Conservation (phyloP, 2,329 filamentous ascomycete species). For the Thermothelomyces thermophilus region DNA sequence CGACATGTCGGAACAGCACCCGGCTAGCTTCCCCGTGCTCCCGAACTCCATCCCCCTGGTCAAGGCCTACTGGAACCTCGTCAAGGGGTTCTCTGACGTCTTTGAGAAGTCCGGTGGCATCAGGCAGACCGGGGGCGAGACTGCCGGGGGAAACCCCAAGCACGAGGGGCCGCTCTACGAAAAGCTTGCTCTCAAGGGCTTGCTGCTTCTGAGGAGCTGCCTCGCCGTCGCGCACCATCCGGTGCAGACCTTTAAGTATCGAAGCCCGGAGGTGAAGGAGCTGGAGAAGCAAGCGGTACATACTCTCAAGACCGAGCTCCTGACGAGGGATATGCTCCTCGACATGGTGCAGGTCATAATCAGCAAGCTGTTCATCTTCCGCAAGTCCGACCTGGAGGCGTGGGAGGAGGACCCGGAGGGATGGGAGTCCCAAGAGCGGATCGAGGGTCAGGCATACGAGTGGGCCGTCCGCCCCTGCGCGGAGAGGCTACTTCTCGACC, state of each 20-base stretch:
- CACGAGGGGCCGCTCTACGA: conserved; percentile 62
- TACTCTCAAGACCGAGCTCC: conserved; percentile 64
- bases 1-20: conserved; percentile 72
- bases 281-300: conserved; percentile 66
- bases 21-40: conserved; percentile 75
- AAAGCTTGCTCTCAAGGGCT: conserved; percentile 72
- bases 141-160: conserved; percentile 40
- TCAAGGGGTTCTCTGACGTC: conserved; percentile 67
- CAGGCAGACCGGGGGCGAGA: conserved; percentile 37
- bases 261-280: conserved; percentile 64
- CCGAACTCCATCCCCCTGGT: conserved; percentile 73
- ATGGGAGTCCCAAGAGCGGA: conserved; percentile 88
- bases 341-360: conserved; percentile 81
- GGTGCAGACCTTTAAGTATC: conserved; percentile 75
- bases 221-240: conserved; percentile 80
- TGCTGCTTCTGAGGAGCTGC: conserved; percentile 76
- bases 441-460: conserved; percentile 78
- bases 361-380: conserved; percentile 81
- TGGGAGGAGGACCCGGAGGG: conserved; percentile 95
- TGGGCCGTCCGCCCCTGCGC: conserved; percentile 89
- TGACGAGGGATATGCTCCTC: conserved; percentile 69
- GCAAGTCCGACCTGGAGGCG: conserved; percentile 74
- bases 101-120: conserved; percentile 59
- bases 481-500: conserved; percentile 87
- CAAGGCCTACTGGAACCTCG: conserved; percentile 77